Base-by-base conservation (phyloP, 1,284 basidiomycete species). In the Trichosporon coremiiforme region DNA sequence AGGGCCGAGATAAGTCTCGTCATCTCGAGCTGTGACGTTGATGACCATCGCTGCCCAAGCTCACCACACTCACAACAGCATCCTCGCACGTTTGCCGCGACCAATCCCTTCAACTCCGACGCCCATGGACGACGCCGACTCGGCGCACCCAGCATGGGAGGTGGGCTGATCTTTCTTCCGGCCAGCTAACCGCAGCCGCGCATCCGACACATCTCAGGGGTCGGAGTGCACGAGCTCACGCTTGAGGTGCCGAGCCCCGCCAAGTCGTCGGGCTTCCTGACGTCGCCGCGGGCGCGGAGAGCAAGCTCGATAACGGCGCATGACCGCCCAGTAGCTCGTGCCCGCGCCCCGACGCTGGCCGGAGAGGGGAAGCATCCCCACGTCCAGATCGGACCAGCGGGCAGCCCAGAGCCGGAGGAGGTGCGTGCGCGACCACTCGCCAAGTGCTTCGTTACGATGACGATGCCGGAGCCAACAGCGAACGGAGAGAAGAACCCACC, bases 161-260 rank as follows among this genome's bases (percentile, higher is more conserved):
- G 68, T 69, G 29, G 29, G 64, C 62, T 33, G n/a, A n/a, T n/a
- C n/a, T 2, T 4, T 10, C n/a, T 6, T 5, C 5, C 8, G 1
- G 0, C 31, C 5, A 31, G 69, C 66, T 70, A 29, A 71, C 65
- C 13, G 4, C 55, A 79, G 76, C 76, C 76, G 55, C 74, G 78
- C 6, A 79, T 82, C 57, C 70, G 80, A 38, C 75, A 80, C 53
- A 78, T 82, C 67, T 45, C 50, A 53, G 80, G 80, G 3, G 73
- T 82, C 35, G 78, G 78, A n/a, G 79, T 82, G 33, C 80, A 79
- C 70, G 78, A 82, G 69, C 73, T 82, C 41, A 80, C 77, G 2
- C 73, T 80, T 15, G 57, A 60, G 29, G 57, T 33, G 57, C 20
- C 57, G 17, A 60, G 57, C 31, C 57, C 57, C 29, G 57, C 57